A percentile compares a stretch with the other conserved stretches of the same genome.
These are phyloP conservation scores for Arabidopsis suecica DNA, from an alignment of 345 rosid species.

Conservation along the genomic window DNA sequence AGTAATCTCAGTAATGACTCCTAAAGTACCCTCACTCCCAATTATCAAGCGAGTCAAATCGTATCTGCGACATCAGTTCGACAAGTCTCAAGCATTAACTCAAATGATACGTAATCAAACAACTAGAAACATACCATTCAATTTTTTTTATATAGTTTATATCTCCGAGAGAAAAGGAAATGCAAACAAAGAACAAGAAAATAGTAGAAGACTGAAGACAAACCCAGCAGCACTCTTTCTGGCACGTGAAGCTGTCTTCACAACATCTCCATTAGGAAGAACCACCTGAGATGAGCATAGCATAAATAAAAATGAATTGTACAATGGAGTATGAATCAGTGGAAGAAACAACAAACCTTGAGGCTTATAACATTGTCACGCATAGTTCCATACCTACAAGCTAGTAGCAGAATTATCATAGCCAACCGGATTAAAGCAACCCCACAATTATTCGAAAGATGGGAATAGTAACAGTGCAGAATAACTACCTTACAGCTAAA, in stretches of 20 bases:
- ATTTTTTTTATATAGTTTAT: background rate
- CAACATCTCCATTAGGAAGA: slow-evolving; percentile 88
- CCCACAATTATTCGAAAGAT: slow-evolving; percentile 2
- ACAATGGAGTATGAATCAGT: slow-evolving; percentile 26
- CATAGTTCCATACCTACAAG: slow-evolving; percentile 97
- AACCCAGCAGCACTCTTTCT: slow-evolving; percentile 98
- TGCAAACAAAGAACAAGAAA: slow-evolving; percentile 10
- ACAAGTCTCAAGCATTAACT: slow-evolving; percentile 18
- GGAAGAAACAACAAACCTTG: slow-evolving; percentile 59
- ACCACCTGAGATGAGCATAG: slow-evolving; percentile 63
- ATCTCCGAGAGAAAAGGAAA: background rate
- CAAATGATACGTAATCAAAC: background rate
- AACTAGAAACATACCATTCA: background rate
- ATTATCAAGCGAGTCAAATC: slow-evolving; percentile 88
- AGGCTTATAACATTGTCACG: slow-evolving; percentile 92
- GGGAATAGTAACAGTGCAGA: slow-evolving; percentile 12
- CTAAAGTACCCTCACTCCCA: slow-evolving; percentile 98
- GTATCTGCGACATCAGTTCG: slow-evolving; percentile 56
- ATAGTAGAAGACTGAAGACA: slow-evolving; percentile 45
- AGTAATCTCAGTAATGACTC: slow-evolving; percentile 87
- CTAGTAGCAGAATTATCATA: slow-evolving; percentile 57
- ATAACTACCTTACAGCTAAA: slow-evolving; percentile 82
- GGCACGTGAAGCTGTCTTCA: slow-evolving; percentile 98
- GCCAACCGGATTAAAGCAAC: slow-evolving; percentile 35
- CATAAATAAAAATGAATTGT: slow-evolving; percentile 40